These are phyloP conservation scores for Gymnopus androsaceus DNA, from an alignment of 1,284 basidiomycete species.

Conservation along the genomic window DNA sequence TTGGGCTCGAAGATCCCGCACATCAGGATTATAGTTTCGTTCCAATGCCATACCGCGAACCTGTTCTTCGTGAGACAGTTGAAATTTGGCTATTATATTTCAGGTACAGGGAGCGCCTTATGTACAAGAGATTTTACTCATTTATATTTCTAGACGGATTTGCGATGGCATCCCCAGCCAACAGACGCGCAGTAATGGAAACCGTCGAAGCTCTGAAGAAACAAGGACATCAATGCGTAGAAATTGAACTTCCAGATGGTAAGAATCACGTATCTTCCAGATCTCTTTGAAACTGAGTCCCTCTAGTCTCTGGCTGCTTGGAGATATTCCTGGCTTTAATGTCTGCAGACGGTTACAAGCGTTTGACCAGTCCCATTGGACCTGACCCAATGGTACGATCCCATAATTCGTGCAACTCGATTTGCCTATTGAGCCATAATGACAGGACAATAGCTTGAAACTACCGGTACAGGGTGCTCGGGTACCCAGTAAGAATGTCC, in stretches of 20 bases:
- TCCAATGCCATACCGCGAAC: constrained; percentile 4
- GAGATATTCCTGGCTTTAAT: constrained; percentile 69
- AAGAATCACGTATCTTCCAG: constrained; percentile 21
- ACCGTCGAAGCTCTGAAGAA: constrained; percentile 65
- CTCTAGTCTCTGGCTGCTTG: constrained; percentile 50
- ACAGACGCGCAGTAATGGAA: constrained; percentile 77
- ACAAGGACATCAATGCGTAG: constrained; percentile 77
- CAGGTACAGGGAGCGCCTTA: neutral
- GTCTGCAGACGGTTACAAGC: constrained; percentile 78
- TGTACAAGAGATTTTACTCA: constrained; percentile 54
- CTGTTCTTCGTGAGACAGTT: constrained; percentile 27
- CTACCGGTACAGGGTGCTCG: constrained; percentile 28
- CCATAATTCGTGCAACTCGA: neutral
- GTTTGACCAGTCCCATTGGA: constrained; percentile 65
- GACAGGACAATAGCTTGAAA: constrained; percentile 36
- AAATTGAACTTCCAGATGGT: constrained; percentile 59
- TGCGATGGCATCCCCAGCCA: constrained; percentile 77
- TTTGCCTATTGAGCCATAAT: neutral
- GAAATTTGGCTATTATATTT: constrained; percentile 71
- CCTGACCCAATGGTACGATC: constrained; percentile 59
- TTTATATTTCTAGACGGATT: constrained; percentile 49
- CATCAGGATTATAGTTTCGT: constrained; percentile 40
- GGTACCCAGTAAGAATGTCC: constrained; percentile 4
- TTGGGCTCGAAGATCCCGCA: constrained; percentile 48
- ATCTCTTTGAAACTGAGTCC: neutral